These are phyloP conservation scores for Chlamydomonas sp. DNA, from an alignment of 139 green algal species.

Conservation along the genomic window DNA sequence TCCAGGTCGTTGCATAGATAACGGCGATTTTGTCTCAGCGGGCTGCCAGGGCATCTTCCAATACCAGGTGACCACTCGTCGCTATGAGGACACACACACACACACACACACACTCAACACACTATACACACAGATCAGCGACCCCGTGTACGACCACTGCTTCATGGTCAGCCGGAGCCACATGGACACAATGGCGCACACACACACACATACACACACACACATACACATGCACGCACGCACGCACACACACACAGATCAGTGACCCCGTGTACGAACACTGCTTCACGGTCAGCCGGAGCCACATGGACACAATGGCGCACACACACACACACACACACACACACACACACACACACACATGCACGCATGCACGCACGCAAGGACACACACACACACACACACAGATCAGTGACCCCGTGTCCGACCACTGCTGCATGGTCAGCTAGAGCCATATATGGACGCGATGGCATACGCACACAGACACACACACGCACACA, in stretches of 20 bases:
- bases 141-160: no score
- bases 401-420: no score
- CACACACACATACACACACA: slow-evolving; percentile 13
- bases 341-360: no score
- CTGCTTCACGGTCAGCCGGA: no score
- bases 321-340: slow-evolving; percentile 8
- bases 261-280: no score
- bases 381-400: slow-evolving; percentile 5
- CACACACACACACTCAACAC: slow-evolving; percentile 9
- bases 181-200: background rate
- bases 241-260: slow-evolving; percentile 15
- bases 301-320: no score
- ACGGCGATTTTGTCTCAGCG: no score
- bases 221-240: slow-evolving; percentile 3
- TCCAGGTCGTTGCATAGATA: no score
- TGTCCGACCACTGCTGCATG: no score
- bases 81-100: slow-evolving; percentile 4
- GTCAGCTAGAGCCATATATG: slow-evolving; percentile 2
- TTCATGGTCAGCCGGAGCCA: slow-evolving; percentile 3
- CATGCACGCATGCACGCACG: background rate
- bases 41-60: no score
- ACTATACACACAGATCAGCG: slow-evolving; percentile 1
- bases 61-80: no score
- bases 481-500: slow-evolving; percentile 9
- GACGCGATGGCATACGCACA: slow-evolving; percentile 1